These are phyloP conservation scores for Chrysoporthe puriensis DNA, from an alignment of 2,329 filamentous ascomycete genomes.

Conservation along the genomic window DNA sequence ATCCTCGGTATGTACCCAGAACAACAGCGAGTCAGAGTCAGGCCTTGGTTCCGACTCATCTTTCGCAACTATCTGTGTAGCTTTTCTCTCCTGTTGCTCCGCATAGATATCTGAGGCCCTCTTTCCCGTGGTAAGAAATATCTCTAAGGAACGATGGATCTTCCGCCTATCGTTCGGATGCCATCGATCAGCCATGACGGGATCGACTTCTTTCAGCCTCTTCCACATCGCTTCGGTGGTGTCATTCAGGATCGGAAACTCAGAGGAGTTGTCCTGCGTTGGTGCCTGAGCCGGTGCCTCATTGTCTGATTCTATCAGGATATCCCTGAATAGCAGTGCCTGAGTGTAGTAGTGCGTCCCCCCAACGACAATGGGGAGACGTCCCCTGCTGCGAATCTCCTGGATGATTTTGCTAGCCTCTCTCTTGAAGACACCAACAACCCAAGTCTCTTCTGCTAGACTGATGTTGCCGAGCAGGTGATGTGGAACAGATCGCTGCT, in stretches of 20 bases:
- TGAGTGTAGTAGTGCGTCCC: conserved; percentile 97
- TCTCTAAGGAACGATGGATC: conserved; percentile 86
- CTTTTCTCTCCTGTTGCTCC: conserved; percentile 63
- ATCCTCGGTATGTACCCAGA: conserved; percentile 84
- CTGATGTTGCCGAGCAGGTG: conserved; percentile 83
- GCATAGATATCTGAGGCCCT: conserved; percentile 85
- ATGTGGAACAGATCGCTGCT: conserved; percentile 81
- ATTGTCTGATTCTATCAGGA: conserved; percentile 52
- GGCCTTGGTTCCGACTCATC: conserved; percentile 31
- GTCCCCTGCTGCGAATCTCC: conserved; percentile 78
- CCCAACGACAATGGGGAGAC: conserved; percentile 86
- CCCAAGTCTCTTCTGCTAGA: conserved; percentile 80
- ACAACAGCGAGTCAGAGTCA: conserved; percentile 66
- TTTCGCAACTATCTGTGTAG: conserved; percentile 30
- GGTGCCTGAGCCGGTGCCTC: background rate
- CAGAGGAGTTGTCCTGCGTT: conserved; percentile 39
- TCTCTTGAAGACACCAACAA: conserved; percentile 74
- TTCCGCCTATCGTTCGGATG: conserved; percentile 92
- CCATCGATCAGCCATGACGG: conserved; percentile 87
- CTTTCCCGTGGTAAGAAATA: conserved; percentile 81
- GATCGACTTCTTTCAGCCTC: conserved; percentile 79
- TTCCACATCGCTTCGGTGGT: conserved; percentile 72
- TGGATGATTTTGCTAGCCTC: conserved; percentile 71
- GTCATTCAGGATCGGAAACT: conserved; percentile 73
- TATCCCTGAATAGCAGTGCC: conserved; percentile 79